Percentiles rank a stretch among this genome's conserved stretches.
These are phyloP conservation scores for Scedosporium aurantiacum DNA, from an alignment of 2,329 filamentous ascomycete species.

Conservation along the genomic window DNA sequence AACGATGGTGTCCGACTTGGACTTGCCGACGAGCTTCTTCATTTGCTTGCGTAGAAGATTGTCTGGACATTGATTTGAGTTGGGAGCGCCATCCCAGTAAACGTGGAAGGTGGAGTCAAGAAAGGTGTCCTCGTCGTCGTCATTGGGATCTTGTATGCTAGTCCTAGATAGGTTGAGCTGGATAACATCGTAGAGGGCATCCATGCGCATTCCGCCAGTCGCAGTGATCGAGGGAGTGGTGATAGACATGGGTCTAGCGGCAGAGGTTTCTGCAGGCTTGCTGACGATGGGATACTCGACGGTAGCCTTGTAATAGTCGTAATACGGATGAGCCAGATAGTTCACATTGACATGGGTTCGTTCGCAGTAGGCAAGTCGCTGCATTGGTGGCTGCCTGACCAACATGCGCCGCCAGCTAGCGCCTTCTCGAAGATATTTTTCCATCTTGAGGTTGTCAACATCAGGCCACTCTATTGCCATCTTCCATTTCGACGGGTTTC, in stretches of 20 bases:
- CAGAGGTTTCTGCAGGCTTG: not conserved
- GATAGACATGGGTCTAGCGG: constrained; percentile 1
- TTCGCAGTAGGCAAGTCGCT: constrained; percentile 2
- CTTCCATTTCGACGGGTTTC: not conserved
- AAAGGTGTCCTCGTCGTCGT: constrained; percentile 1
- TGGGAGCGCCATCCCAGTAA: not conserved
- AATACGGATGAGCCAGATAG: constrained; percentile 3
- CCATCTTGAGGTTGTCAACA: not conserved
- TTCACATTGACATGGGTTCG: constrained; percentile 3
- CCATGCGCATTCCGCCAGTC: constrained; percentile 11
- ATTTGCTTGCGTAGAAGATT: constrained; percentile 1
- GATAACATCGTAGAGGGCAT: constrained; percentile 11
- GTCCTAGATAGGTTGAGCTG: constrained; percentile 5
- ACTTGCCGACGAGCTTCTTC: not conserved
- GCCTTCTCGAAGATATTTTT: constrained; percentile 9
- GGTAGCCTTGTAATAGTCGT: constrained; percentile 2
- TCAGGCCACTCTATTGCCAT: not conserved
- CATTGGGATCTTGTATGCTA: not conserved
- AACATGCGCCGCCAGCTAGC: constrained; percentile 16
- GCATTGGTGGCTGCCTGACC: constrained; percentile 12
- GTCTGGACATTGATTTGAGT: not conserved
- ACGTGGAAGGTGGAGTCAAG: constrained; percentile 4
- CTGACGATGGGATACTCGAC: not conserved
- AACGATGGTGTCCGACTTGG: not conserved
- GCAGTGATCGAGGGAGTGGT: constrained; percentile 1